These are phyloP conservation scores for Heimioporus sp. DNA, from an alignment of 768 basidiomycete species.

Conservation along the genomic window DNA sequence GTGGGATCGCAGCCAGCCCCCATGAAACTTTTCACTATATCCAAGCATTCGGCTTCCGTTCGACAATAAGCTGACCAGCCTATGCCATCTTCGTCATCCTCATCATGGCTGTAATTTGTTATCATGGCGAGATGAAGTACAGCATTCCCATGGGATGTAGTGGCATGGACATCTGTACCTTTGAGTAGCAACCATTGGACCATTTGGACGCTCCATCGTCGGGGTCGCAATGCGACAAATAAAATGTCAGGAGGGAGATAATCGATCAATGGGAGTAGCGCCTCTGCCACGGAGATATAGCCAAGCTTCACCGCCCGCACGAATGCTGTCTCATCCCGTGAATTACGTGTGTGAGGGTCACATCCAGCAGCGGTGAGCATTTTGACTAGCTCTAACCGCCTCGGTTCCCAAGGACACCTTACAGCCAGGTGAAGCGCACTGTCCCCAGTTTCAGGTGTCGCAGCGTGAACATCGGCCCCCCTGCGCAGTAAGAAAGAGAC, in stretches of 20 bases:
- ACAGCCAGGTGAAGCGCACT: not conserved
- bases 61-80: too few relatives aligned
- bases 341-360: not conserved
- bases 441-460: not conserved
- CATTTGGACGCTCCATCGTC: not conserved
- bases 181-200: not conserved
- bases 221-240: not conserved
- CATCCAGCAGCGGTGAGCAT: not conserved
- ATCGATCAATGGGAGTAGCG: not conserved
- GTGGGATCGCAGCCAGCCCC: not conserved
- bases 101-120: too few relatives aligned
- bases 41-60: too few relatives aligned
- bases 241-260: not conserved
- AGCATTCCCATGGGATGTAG: not conserved
- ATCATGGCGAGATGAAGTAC: not conserved
- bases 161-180: not conserved
- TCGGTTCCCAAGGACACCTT: not conserved
- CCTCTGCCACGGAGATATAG: not conserved
- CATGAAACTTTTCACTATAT: not conserved
- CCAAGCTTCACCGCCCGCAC: not conserved
- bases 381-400: not conserved
- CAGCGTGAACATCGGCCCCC: not conserved
- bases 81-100: too few relatives aligned
- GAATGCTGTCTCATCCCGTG: not conserved
- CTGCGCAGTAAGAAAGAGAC: not conserved